phyloP scores from a whole-genome alignment of 2,329 filamentous ascomycete genomes.

The Nannizzia gypsea region DNA sequence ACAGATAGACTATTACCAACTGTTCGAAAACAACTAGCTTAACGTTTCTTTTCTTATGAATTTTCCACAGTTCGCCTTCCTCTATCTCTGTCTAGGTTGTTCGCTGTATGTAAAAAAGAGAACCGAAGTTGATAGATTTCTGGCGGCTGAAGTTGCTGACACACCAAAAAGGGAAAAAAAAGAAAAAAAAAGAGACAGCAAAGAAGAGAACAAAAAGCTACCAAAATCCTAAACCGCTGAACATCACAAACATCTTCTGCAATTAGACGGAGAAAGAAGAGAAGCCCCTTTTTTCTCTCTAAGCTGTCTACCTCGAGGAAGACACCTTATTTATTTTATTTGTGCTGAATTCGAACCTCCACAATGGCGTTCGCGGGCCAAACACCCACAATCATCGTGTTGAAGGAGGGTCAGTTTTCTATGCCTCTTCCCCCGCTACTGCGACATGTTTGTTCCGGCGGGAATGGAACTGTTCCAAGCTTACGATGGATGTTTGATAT shows the following conservation, averaged over 20 bases:
- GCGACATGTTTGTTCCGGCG: background rate
- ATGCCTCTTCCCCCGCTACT: background rate
- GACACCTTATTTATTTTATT: background rate
- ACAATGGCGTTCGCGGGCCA: conserved; percentile 93
- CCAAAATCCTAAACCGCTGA: background rate
- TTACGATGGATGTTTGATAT: conserved; percentile 13
- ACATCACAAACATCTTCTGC: too few species aligned
- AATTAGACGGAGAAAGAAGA: too few species aligned
- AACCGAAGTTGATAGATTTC: background rate
- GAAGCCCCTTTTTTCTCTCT: too few species aligned
- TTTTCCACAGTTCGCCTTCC: background rate
- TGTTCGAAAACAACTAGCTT: background rate
- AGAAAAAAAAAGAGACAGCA: too few species aligned
- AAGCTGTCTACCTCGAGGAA: background rate
- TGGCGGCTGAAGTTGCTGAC: background rate
- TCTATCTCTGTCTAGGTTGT: background rate
- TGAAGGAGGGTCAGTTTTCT: conserved; percentile 72
- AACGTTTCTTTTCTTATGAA: background rate
- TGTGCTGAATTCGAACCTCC: conserved; percentile 14
- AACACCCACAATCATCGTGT: conserved; percentile 93
- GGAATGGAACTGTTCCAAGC: conserved; percentile 13
- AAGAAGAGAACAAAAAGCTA: background rate
- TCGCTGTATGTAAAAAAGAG: background rate
- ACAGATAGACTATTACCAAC: background rate
- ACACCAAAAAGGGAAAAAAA: background rate